Evolutionary conservation across 2,329 filamentous ascomycete genomes (phyloP).

Genomic region (Leptographium galeiforme): DNA sequence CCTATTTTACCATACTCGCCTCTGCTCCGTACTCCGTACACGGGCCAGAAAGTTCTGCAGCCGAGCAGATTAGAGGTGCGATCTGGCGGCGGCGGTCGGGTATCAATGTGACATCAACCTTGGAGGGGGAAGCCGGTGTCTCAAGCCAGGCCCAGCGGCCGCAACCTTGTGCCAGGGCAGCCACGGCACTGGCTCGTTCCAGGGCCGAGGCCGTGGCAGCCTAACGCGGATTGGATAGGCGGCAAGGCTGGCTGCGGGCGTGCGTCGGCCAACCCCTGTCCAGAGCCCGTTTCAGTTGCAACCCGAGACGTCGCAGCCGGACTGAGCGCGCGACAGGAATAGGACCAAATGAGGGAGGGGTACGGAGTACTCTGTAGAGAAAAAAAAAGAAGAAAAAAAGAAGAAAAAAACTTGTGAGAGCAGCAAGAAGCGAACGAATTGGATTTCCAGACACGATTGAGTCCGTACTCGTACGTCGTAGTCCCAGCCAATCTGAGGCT

Average conservation of each 20-base stretch:
- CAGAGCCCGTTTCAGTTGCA: conserved; percentile 30
- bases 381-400: no score
- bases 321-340: neutral
- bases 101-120: neutral
- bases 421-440: no score
- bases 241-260: conserved; percentile 22
- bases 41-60: no score
- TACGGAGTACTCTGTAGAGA: no score
- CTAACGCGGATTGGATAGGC: conserved; percentile 17
- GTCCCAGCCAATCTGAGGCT: no score
- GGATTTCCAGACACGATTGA: no score
- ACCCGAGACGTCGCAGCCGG: conserved; percentile 23
- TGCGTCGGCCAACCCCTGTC: conserved; percentile 14
- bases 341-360: neutral
- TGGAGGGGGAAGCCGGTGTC: conserved; percentile 9
- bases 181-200: conserved; percentile 14
- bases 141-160: conserved; percentile 10
- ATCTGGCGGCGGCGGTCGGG: neutral
- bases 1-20: no score
- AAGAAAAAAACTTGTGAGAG: no score
- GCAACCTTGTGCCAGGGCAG: conserved; percentile 14
- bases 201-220: conserved; percentile 5
- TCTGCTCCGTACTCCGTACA: no score
- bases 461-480: no score
- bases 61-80: no score